A percentile compares a stretch with the other conserved stretches of the same genome.
Conservation (phyloP, 2,329 filamentous ascomycete genomes). For the Colletotrichum lupini region DNA sequence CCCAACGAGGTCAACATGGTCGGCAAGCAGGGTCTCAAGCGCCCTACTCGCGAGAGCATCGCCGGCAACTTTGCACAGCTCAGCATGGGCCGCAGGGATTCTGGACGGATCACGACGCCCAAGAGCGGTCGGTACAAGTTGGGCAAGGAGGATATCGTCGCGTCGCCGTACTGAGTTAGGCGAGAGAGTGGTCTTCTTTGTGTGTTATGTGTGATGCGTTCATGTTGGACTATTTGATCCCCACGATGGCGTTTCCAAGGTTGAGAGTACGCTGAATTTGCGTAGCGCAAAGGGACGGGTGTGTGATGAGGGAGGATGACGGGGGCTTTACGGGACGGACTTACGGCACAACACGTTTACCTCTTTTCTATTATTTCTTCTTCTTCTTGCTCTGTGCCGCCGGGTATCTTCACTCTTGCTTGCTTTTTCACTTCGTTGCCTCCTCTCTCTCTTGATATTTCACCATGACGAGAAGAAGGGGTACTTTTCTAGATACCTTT, state of each 20-base stretch:
- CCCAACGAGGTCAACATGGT: constrained; percentile 99
- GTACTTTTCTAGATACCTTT: not conserved
- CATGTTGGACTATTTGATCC: not conserved
- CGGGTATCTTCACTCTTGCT: not conserved
- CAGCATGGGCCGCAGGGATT: constrained; percentile 61
- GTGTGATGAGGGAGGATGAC: not conserved
- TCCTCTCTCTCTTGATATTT: not conserved
- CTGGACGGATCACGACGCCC: constrained; percentile 62
- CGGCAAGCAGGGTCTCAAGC: constrained; percentile 83
- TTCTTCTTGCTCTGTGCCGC: not conserved
- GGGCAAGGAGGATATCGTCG: constrained; percentile 85
- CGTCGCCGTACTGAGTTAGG: constrained; percentile 66
- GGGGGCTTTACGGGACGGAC: not conserved
- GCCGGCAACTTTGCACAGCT: constrained; percentile 64
- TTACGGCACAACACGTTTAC: constrained; percentile 6
- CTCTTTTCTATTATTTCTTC: not conserved
- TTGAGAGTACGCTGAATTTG: not conserved
- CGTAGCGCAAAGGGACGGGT: not conserved
- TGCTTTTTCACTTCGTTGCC: not conserved
- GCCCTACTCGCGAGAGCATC: constrained; percentile 93
- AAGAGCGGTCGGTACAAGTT: constrained; percentile 77
- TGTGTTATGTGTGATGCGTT: constrained; percentile 5
- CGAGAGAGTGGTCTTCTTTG: not conserved
- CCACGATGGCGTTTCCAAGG: constrained; percentile 1
- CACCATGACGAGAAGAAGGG: not conserved